Base-by-base conservation (phyloP, 148 eudicot species). In the Camellia lanceoleosa region DNA sequence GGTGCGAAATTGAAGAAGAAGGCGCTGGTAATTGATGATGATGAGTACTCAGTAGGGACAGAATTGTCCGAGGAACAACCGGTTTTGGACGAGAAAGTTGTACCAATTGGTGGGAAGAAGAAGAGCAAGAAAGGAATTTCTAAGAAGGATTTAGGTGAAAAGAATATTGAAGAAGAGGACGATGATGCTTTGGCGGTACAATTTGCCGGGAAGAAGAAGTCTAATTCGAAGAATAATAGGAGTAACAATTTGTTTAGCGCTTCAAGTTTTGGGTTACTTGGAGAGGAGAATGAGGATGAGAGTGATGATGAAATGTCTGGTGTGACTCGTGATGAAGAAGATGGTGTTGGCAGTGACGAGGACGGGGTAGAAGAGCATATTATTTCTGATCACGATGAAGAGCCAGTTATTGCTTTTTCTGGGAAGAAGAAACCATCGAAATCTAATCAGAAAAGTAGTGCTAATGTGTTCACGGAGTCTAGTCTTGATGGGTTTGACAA, bases 341-440 rank as follows among this genome's bases (percentile, higher is more conserved):
- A 86, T 56, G 90, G 59, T 83, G 87, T 71, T 64, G 83, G 68
- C 42, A 84, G 82, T 70, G 89, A 88, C 84, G 86, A 87, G 41
- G 91, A 75, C 74, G 87, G 69, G 2, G 85, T n/a, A 80, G 12
- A 85, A 72, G 2, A 84, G 78, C 12, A 80, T 6, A 56, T 55
- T 9, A 54, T 13, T 52, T 86, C 83, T 55, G 89, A 87, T 75
- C 56, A 88, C 60, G 91, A 88, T 14, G 87, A 82, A 15, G 91
- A 87, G 23, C 86, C 85, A 0, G 88, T 79, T 64, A 68, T 90
- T 72, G 54, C 83, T 69, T 90, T 92, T 79, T 82, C 93, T 5
- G 92, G 93, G 47, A 92, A 90, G 81, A 92, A 88, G 83, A 91
- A 90, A 80, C 68, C 83, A 65, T 88, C 90, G 18, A 91, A 91